These are phyloP conservation scores for Entamoeba moshkovskii DNA, from an alignment of 208 protist genomes.

Conservation along the genomic window DNA sequence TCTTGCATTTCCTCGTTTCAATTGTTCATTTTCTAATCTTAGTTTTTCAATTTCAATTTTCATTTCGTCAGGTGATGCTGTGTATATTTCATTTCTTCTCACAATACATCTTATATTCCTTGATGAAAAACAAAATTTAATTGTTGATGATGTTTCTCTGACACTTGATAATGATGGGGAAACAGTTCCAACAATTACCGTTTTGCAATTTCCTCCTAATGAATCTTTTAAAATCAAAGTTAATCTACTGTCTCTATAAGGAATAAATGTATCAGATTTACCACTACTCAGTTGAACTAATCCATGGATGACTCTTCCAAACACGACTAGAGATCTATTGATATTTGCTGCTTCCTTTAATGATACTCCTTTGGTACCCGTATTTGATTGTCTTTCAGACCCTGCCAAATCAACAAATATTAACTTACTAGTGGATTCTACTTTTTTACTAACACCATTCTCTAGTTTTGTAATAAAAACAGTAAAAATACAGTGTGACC, in stretches of 20 bases:
- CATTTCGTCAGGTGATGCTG: background rate
- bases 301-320: conserved; percentile 7
- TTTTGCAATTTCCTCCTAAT: background rate
- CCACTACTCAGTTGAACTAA: background rate
- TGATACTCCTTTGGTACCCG: background rate
- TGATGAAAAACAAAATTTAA: conserved; percentile 2
- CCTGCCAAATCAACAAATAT: conserved; percentile 28
- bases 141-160: background rate
- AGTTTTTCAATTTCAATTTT: background rate
- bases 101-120: background rate
- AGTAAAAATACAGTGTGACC: background rate
- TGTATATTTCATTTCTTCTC: background rate
- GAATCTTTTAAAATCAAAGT: background rate
- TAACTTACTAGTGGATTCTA: background rate
- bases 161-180: background rate
- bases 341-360: conserved; percentile 28
- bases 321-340: conserved; percentile 9
- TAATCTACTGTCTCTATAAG: background rate
- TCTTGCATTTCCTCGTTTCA: background rate
- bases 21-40: background rate
- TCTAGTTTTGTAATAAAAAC: background rate
- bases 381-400: conserved; percentile 2
- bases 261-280: background rate
- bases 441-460: background rate
- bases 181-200: background rate